A percentile compares a stretch with the other conserved stretches of the same genome.
These are phyloP conservation scores for Diphasiastrum complanatum DNA, from an alignment of 83 land plant genomes.

Conservation along the genomic window DNA sequence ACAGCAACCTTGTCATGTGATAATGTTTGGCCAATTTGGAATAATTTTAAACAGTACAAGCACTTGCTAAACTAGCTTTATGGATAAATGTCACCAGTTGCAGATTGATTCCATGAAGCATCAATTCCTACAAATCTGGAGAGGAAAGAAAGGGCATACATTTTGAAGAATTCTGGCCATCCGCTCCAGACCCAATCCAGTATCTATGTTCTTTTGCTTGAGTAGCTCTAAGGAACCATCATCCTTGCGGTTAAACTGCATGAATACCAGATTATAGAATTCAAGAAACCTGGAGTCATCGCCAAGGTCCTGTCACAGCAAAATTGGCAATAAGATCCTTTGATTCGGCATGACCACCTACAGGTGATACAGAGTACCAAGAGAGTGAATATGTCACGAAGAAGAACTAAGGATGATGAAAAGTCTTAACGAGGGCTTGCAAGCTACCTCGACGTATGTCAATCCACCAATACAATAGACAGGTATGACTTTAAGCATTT, in stretches of 20 bases:
- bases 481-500: no score
- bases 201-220: slow-evolving; percentile 82
- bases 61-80: no score
- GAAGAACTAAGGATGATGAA: neutral
- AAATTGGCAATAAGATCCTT: slow-evolving; percentile 7
- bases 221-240: slow-evolving; percentile 79
- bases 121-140: neutral
- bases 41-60: no score
- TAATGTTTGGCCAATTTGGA: no score
- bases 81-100: no score
- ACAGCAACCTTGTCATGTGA: no score
- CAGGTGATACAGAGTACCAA: no score
- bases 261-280: slow-evolving; percentile 89
- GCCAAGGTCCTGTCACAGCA: slow-evolving; percentile 60
- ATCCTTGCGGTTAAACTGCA: slow-evolving; percentile 86
- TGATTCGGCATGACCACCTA: no score
- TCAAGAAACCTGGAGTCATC: slow-evolving; percentile 89
- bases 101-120: neutral
- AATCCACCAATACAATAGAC: no score
- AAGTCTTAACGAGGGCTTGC: no score
- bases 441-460: no score
- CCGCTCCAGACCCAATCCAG: slow-evolving; percentile 93
- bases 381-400: neutral
- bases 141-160: slow-evolving; percentile 32
- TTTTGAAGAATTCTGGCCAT: slow-evolving; percentile 91